Evolutionary conservation across 306 rosid genomes (phyloP).

Genomic region (Acacia acuminata): DNA sequence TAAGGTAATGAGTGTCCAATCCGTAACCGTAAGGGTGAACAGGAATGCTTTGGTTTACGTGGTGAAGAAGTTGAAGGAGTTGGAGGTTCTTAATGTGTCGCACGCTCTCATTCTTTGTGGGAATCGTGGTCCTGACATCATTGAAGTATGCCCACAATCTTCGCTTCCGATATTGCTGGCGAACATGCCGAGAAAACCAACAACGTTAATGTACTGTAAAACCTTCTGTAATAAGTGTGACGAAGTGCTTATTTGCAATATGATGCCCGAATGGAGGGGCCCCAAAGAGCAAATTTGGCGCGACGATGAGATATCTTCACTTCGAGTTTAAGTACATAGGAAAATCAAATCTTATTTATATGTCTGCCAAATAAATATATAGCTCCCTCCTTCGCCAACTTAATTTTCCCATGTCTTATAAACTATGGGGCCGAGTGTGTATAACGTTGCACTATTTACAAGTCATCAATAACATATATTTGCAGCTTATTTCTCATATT

Average conservation of each 20-base stretch:
- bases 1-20: conserved; percentile 23
- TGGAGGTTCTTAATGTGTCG: background rate
- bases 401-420: background rate
- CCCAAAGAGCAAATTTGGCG: background rate
- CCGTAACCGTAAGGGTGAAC: background rate
- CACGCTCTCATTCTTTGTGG: background rate
- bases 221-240: background rate
- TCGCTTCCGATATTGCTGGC: background rate
- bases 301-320: background rate
- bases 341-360: background rate
- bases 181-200: background rate
- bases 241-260: background rate
- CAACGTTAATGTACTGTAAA: background rate
- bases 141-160: background rate
- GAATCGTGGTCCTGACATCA: background rate
- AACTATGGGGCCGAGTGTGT: background rate
- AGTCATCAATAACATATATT: background rate
- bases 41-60: conserved; percentile 8
- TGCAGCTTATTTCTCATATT: background rate
- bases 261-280: background rate
- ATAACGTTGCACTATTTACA: background rate
- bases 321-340: background rate
- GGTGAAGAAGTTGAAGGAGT: background rate
- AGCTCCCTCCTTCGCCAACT: too few relatives aligned
- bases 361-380: background rate